Base-by-base conservation (phyloP, 2,329 filamentous ascomycete species). In the Colletotrichum neosansevieriae region DNA sequence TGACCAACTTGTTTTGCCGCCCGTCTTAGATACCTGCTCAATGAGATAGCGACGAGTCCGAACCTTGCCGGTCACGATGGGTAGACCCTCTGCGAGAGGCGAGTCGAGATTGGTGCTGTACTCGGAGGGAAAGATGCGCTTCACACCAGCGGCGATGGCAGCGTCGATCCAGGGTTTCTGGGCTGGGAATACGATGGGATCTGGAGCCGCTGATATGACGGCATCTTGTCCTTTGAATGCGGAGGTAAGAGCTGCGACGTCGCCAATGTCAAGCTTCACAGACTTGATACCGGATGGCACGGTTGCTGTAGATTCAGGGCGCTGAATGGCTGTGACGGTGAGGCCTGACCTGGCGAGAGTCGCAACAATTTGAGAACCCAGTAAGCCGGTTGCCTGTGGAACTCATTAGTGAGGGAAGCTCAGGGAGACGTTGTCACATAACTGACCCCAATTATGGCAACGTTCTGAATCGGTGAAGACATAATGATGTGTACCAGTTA, bases 141-240 rank as follows among this genome's bases (percentile, higher is more conserved):
- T 80, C 6, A 89, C 85, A 7, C 85, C 84, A 6, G 85, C 86
- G 6, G 79, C 78, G 24, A 86, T 78, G 21, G 85, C 82, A 1
- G 85, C 86, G 59, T 88, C 83, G 47, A 88, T 82, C 68, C 88
- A 75, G 34, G 78, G 79, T 36, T 78, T 76, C 70, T 88, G 86
- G 15, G 77, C 75, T 65, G 87, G 84, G 1, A 67, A 29, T 4
- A 72, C 57, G 12, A 63, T 65, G 9, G 69, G 47, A 6, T 84
- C 73, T 15, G 79, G 81, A 17, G 87, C 78, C 1, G 82, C 77
- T 13, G 81, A 83, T 32, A 89, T 76, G 15, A 90, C 80, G 0
- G 84, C 88, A 67, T 91, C 88, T 64, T 88, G 83, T 50, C 83
- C 86, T 53, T 81, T 71, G 50, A 91, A 83, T 0, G 84, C 86